phyloP scores from a whole-genome alignment of 129 eudicot species.

The Silybum marianum region DNA sequence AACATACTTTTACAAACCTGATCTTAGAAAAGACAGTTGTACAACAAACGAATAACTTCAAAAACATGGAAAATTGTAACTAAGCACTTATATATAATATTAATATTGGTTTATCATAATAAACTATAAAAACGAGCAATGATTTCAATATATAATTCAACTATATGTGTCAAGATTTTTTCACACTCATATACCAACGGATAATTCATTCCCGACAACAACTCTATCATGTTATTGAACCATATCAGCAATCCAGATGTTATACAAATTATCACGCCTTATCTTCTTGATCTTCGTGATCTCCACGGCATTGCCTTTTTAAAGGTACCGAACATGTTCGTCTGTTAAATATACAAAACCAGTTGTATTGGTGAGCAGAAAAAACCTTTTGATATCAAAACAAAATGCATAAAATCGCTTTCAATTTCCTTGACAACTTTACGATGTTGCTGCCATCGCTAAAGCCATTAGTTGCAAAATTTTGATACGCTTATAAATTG shows the following conservation, averaged over 20 bases:
- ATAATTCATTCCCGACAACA: background rate
- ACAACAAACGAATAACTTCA: background rate
- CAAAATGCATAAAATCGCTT: background rate
- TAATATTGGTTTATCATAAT: slow-evolving; percentile 8
- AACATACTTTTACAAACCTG: background rate
- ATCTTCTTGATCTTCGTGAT: slow-evolving; percentile 26
- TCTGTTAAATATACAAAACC: slow-evolving; percentile 36
- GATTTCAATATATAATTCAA: background rate
- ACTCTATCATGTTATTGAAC: background rate
- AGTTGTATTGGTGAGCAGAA: background rate
- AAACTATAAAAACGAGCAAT: background rate
- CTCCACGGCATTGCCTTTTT: slow-evolving; percentile 63
- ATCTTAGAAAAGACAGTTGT: background rate
- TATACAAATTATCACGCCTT: background rate
- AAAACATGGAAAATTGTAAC: background rate
- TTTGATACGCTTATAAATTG: too few species aligned
- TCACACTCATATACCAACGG: background rate
- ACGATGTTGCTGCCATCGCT: too few species aligned
- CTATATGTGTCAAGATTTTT: background rate
- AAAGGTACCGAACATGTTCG: slow-evolving; percentile 44
- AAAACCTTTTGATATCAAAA: background rate
- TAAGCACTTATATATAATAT: background rate
- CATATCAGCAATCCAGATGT: background rate
- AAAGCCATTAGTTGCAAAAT: background rate
- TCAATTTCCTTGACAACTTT: background rate